Evolutionary conservation across 1,139 yeast genomes (phyloP).

Genomic region (Kodamaea anthophila): DNA sequence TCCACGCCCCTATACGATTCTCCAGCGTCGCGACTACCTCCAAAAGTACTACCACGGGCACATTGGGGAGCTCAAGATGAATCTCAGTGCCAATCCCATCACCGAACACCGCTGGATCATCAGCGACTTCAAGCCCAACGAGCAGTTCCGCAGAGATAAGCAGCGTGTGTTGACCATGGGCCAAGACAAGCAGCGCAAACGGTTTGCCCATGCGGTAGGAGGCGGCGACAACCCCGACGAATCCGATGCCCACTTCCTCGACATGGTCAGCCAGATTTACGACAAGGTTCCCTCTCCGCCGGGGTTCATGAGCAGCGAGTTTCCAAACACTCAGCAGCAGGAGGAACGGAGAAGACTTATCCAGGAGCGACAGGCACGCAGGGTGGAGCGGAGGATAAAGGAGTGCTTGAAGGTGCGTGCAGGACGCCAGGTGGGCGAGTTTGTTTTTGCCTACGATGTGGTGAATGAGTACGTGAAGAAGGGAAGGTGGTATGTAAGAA

Average conservation of each 20-base stretch:
- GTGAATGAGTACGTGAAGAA: constrained; percentile 12
- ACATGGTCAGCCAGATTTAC: constrained; percentile 21
- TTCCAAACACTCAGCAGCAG: constrained; percentile 54
- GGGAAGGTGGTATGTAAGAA: constrained; percentile 3
- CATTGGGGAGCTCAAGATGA: constrained; percentile 18
- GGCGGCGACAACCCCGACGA: constrained; percentile 8
- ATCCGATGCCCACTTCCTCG: constrained; percentile 12
- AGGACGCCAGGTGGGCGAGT: constrained; percentile 15
- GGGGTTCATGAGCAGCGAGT: constrained; percentile 57
- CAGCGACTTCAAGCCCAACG: constrained; percentile 41
- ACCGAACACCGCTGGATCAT: constrained; percentile 30
- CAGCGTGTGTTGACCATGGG: constrained; percentile 21
- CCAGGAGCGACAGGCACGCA: constrained; percentile 10
- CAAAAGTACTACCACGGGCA: constrained; percentile 20
- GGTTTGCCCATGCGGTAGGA: constrained; percentile 19
- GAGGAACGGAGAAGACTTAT: constrained; percentile 9
- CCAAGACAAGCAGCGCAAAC: constrained; percentile 25
- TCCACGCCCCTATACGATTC: constrained; percentile 13
- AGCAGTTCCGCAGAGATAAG: constrained; percentile 12
- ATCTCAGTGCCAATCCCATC: constrained; percentile 19
- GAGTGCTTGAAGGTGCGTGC: constrained; percentile 11
- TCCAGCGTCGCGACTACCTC: constrained; percentile 28
- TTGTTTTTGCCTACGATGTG: constrained; percentile 13
- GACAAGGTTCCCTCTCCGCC: constrained; percentile 57
- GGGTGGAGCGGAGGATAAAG: constrained; percentile 11